These are phyloP conservation scores for Boletus coccyginus DNA, from an alignment of 768 basidiomycete genomes.

Conservation along the genomic window DNA sequence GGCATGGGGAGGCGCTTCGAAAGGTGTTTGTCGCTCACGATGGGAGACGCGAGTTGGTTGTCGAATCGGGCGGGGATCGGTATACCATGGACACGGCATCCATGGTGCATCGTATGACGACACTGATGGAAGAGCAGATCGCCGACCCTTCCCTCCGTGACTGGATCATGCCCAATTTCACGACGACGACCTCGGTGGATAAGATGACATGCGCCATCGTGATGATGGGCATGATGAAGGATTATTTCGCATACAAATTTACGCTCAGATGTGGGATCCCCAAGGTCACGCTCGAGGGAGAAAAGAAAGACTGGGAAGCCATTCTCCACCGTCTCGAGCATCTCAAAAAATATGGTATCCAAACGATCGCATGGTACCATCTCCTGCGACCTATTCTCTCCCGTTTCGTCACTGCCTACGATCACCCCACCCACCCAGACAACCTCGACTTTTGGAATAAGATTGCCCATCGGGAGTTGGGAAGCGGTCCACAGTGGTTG, in stretches of 20 bases:
- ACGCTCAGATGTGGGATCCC: constrained; percentile 40
- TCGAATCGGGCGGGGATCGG: constrained; percentile 19
- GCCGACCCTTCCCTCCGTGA: constrained; percentile 28
- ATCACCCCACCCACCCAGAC: constrained; percentile 24
- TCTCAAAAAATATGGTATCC: constrained; percentile 37
- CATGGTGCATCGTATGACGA: constrained; percentile 23
- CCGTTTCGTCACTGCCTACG: no score
- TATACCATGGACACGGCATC: constrained; percentile 32
- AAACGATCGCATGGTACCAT: constrained; percentile 36
- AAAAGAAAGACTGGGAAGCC: constrained; percentile 37
- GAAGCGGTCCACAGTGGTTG: constrained; percentile 31
- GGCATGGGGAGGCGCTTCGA: constrained; percentile 33
- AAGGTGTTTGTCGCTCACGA: constrained; percentile 28
- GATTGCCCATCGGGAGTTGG: constrained; percentile 27
- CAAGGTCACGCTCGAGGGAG: constrained; percentile 43
- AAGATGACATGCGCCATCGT: constrained; percentile 36
- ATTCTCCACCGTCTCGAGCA: constrained; percentile 38
- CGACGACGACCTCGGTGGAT: constrained; percentile 43
- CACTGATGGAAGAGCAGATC: constrained; percentile 23
- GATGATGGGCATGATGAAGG: constrained; percentile 43
- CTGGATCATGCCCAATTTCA: constrained; percentile 44
- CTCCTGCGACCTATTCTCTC: no score
- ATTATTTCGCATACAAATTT: constrained; percentile 38
- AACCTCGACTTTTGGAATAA: constrained; percentile 41
- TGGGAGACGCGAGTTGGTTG: constrained; percentile 24